phyloP scores from a whole-genome alignment of 139 green algal genomes.

The Auxenochlorella pyrenoidosa region DNA sequence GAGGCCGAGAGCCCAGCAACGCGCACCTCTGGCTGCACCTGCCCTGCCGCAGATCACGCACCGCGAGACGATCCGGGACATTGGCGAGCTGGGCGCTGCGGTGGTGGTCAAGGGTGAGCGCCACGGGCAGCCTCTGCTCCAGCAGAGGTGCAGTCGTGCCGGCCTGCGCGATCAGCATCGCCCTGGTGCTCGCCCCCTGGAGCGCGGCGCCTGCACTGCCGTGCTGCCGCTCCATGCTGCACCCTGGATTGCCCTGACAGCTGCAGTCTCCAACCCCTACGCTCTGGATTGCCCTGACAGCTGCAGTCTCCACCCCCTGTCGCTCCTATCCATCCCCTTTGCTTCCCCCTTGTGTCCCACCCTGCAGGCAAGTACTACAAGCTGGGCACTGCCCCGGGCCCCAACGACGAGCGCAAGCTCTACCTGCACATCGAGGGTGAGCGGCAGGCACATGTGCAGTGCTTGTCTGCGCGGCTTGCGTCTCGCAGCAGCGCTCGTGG shows the following conservation, averaged over 20 bases:
- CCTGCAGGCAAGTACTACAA: slow-evolving; percentile 69
- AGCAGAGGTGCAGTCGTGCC: background rate
- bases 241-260: too few relatives aligned
- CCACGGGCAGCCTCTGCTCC: too few relatives aligned
- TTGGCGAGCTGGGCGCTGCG: slow-evolving; percentile 89
- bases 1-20: background rate
- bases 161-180: too few relatives aligned
- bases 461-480: too few relatives aligned
- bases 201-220: too few relatives aligned
- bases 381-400: slow-evolving; percentile 53
- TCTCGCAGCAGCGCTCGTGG: too few relatives aligned
- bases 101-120: slow-evolving; percentile 83
- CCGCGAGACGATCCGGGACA: slow-evolving; percentile 83
- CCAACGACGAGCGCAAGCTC: slow-evolving; percentile 92
- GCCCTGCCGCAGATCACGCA: slow-evolving; percentile 91
- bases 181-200: too few relatives aligned
- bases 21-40: background rate
- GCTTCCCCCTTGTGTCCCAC: too few relatives aligned
- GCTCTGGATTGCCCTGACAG: too few relatives aligned
- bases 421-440: slow-evolving; percentile 92
- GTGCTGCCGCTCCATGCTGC: too few relatives aligned
- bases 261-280: too few relatives aligned
- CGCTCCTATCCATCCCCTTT: background rate
- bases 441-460: background rate
- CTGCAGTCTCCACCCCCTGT: too few relatives aligned